Evolutionary conservation across 169 alveolate genomes (phyloP), one percentile per base, ranked within the genome.

Genomic region (Plasmodium coatneyi): DNA sequence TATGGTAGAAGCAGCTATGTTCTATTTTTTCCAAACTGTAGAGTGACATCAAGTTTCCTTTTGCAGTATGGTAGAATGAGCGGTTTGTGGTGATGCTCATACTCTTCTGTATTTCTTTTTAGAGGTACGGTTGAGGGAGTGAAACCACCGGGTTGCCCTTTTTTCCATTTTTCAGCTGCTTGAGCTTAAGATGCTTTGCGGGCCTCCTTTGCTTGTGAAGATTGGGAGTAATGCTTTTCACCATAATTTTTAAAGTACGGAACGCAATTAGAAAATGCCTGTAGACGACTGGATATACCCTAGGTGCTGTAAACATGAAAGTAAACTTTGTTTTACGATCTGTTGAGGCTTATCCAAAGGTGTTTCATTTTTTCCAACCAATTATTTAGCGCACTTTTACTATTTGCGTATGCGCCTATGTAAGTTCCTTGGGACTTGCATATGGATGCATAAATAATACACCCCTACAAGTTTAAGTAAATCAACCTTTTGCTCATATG

Each of bases 281-380:
- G 92, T 71, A 49, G 71, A 84, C 83, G 83, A 72, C 84, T 60
- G 25, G 56, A 72, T 14, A 71, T 16, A 3, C 56, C 60, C n/a
- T 22, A 6, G 36, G 86, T 80, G 84, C 92, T 84, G 92, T 84
- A 84, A 84, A 84, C 84, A 84, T 84, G 92, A 39, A 76, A 84
- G 84, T 52, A 84, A 84, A 84, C 54, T 39, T 72, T 32, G 74
- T 32, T 84, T 84, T 84, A 39, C 84, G 92, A 84, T 39, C 36
- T 66, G 76, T 66, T 66, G 76, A 66, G 76, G 76, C 76, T 66
- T 7, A 19, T 66, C 76, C 41, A 9, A 0, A 6, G 36, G 76
- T 25, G 1, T 22, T 22, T 66, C 16, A 66, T 28, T 28, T 66
- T 25, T 25, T 66, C 19, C 3, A 66, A 16, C 41, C 36, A 28